Evolutionary conservation across 257 asterid species (phyloP), one percentile per base, ranked within the genome.

Genomic region (Linderniella brevidens): DNA sequence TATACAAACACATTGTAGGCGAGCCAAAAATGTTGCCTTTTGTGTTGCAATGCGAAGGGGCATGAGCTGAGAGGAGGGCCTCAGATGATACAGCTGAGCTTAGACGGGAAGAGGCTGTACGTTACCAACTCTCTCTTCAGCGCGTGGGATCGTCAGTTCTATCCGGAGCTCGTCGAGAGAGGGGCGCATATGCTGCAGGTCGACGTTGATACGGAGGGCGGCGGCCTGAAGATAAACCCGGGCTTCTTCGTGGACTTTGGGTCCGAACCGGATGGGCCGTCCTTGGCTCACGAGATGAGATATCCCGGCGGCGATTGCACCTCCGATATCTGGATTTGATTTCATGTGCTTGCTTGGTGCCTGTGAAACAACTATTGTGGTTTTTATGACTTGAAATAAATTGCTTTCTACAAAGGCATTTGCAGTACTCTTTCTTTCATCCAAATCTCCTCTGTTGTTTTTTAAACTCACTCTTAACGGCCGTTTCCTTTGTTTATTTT

Each of bases 231-330:
- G n/a, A 57, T 80, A 44, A 87, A 87, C 64, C 71, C 74, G 0
- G 58, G 64, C 6, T 78, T 87, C 68, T 73, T 83, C 1, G 90
- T 87, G 50, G 97, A 87, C 62, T 87, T 87, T 11, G 92, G 86
- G 16, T 54, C 77, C 8, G 97, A 87, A 51, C 93, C 95, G 1
- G 84, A 78, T 19, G 97, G 97, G 48, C 90, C 97, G n/a, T 68
- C 97, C 8, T 61, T 87, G 59, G 95, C 93, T 0, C 97, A 87
- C 36, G 97, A 87, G 41, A 87, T 87, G 97, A 71, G 97, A 29
- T 87, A 87, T 72, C 97, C 95, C 0, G 97, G 97, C 11, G 97
- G 97, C 14, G 97, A 87, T 64, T 87, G 97, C 86, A 87, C 97
- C 17, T 87, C 97, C 3, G 97, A 87, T 54, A 87, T 87, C 17